Evolutionary conservation across 768 basidiomycete species (phyloP).

Genomic region (Suillus fuscotomentosus): DNA sequence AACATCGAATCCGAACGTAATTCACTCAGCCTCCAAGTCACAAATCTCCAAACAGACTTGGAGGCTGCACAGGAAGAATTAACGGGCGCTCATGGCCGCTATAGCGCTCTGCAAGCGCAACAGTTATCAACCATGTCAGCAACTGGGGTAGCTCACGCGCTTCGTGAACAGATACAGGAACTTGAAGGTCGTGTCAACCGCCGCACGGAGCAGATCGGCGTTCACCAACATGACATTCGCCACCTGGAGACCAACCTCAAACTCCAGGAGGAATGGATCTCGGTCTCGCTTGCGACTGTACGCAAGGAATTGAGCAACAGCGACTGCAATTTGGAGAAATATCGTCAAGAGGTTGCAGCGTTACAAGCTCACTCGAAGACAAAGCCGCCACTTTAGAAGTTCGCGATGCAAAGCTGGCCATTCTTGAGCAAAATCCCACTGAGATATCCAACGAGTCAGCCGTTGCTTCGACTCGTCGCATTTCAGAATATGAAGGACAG

Average conservation of each 20-base stretch:
- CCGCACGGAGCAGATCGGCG: constrained; percentile 70
- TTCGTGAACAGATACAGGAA: constrained; percentile 66
- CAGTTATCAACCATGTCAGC: constrained; percentile 65
- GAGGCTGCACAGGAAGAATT: constrained; percentile 51
- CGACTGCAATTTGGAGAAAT: constrained; percentile 12
- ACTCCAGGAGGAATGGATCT: constrained; percentile 71
- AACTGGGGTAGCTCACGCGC: constrained; percentile 49
- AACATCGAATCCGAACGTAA: constrained; percentile 65
- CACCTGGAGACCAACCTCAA: constrained; percentile 73
- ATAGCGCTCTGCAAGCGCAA: constrained; percentile 59
- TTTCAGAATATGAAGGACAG: constrained; percentile 2
- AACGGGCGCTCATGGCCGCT: constrained; percentile 55
- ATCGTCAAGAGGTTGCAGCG: constrained; percentile 4
- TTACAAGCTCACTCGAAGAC: constrained; percentile 21
- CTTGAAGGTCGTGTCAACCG: constrained; percentile 64
- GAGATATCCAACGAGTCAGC: constrained; percentile 6
- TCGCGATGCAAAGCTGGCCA: constrained; percentile 10
- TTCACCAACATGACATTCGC: constrained; percentile 77
- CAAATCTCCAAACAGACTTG: constrained; percentile 63
- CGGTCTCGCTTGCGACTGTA: constrained; percentile 24
- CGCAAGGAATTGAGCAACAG: constrained; percentile 16
- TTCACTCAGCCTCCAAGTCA: constrained; percentile 60
- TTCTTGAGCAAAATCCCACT: constrained; percentile 13
- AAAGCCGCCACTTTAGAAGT: constrained; percentile 1
- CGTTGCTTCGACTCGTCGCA: background rate